These are phyloP conservation scores for Phytophthora idaei DNA, from an alignment of 352 stramenopile genomes.

Conservation along the genomic window DNA sequence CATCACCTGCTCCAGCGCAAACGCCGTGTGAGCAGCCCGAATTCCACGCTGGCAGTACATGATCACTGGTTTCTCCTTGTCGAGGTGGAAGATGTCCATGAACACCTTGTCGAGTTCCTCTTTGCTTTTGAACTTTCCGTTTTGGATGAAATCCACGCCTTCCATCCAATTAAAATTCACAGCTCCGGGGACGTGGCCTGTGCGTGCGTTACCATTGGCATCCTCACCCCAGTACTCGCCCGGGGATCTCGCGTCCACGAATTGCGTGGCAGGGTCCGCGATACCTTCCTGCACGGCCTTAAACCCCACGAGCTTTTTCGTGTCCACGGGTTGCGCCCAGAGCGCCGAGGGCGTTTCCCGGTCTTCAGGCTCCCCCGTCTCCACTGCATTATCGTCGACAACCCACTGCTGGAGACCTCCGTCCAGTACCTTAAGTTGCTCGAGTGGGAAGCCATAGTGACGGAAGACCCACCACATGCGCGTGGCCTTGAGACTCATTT, in stretches of 20 bases:
- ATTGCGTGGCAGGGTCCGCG: conserved; percentile 31
- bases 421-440: conserved; percentile 81
- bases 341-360: conserved; percentile 2
- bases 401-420: conserved; percentile 77
- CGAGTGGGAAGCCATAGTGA: conserved; percentile 74
- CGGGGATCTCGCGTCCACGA: conserved; percentile 40
- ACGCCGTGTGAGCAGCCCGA: conserved; percentile 68
- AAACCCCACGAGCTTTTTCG: conserved; percentile 37
- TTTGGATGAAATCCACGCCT: conserved; percentile 48
- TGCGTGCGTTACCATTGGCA: conserved; percentile 35
- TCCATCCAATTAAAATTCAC: conserved; percentile 80
- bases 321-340: conserved; percentile 26
- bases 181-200: conserved; percentile 68
- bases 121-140: conserved; percentile 67
- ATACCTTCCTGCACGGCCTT: conserved; percentile 39
- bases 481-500: conserved; percentile 68
- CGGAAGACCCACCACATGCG: conserved; percentile 84
- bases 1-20: conserved; percentile 68
- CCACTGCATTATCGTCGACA: conserved; percentile 49
- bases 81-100: conserved; percentile 38
- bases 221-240: conserved; percentile 40
- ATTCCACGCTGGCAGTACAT: conserved; percentile 82
- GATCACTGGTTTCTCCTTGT: conserved; percentile 59
- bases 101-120: conserved; percentile 60
- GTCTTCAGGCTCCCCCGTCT: conserved; percentile 31